Percentiles rank a stretch among this genome's conserved stretches.
Evolutionary conservation across 805 yeast species (phyloP).

Genomic region (Osmozyma mogii): DNA sequence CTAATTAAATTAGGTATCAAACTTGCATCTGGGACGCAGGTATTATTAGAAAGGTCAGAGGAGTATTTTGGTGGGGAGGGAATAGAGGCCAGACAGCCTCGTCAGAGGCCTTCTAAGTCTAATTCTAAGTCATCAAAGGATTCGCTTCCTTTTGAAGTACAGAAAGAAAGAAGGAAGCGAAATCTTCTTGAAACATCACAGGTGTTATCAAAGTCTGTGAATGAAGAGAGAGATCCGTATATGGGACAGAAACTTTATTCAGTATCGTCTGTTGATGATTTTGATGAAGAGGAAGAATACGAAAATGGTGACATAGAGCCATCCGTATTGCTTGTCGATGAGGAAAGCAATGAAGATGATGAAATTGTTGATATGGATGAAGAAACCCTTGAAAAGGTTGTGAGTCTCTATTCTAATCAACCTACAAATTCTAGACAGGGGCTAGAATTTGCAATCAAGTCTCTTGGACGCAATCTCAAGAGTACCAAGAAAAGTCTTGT

Average conservation of each 20-base stretch:
- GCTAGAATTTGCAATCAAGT: slow-evolving; percentile 60
- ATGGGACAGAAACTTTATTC: slow-evolving; percentile 21
- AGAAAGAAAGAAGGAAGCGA: neutral
- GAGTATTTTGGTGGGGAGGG: slow-evolving; percentile 73
- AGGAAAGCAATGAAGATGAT: slow-evolving; percentile 9
- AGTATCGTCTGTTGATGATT: slow-evolving; percentile 24
- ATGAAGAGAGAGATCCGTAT: slow-evolving; percentile 13
- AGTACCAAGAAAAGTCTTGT: slow-evolving; percentile 59
- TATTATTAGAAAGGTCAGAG: slow-evolving; percentile 71
- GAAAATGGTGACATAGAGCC: slow-evolving; percentile 10
- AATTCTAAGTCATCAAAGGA: neutral
- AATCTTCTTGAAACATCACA: slow-evolving; percentile 21
- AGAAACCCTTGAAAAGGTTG: slow-evolving; percentile 30
- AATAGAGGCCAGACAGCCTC: slow-evolving; percentile 37
- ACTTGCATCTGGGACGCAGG: slow-evolving; percentile 82
- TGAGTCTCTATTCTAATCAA: slow-evolving; percentile 79
- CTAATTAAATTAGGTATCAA: slow-evolving; percentile 75
- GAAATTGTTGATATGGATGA: slow-evolving; percentile 16
- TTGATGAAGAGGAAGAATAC: slow-evolving; percentile 15
- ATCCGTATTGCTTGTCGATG: slow-evolving; percentile 20
- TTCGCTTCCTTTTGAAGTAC: neutral
- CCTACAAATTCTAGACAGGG: slow-evolving; percentile 71
- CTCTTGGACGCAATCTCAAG: slow-evolving; percentile 59
- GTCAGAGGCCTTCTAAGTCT: too few relatives aligned
- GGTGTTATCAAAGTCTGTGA: slow-evolving; percentile 15